Percentiles rank a stretch among this genome's conserved stretches.
Evolutionary conservation across 2,329 filamentous ascomycete genomes (phyloP).

Genomic region (Tolypocladium pustulatum): DNA sequence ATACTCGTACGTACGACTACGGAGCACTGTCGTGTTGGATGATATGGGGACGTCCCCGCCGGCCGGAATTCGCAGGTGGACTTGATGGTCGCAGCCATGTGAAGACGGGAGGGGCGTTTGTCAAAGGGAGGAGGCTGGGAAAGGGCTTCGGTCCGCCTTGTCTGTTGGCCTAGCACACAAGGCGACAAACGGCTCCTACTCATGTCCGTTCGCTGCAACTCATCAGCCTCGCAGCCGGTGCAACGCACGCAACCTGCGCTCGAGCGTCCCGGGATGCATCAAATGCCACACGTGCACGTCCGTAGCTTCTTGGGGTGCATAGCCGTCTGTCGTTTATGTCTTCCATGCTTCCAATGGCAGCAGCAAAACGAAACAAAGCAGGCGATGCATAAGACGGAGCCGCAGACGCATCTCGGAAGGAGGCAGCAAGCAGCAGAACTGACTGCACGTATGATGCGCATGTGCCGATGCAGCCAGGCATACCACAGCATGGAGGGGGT

Average conservation of each 20-base stretch:
- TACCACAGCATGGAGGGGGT: background rate
- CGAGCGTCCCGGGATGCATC: background rate
- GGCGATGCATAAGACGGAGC: background rate
- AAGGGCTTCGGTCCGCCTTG: background rate
- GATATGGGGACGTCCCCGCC: background rate
- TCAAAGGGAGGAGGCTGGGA: background rate
- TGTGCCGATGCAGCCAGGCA: slow-evolving; percentile 8
- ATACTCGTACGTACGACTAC: background rate
- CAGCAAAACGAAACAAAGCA: background rate
- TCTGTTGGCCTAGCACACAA: background rate
- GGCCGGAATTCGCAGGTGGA: background rate
- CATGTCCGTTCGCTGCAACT: background rate
- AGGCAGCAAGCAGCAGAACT: background rate
- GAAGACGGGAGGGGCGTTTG: background rate
- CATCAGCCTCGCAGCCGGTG: background rate
- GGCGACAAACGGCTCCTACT: background rate
- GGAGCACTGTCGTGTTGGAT: background rate
- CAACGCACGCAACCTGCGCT: background rate
- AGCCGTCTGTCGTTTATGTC: background rate
- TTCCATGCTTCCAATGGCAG: background rate
- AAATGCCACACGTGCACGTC: background rate
- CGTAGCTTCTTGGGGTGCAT: background rate
- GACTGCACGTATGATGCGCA: slow-evolving; percentile 26
- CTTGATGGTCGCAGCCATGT: background rate
- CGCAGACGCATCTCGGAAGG: background rate